A percentile compares a stretch with the other conserved stretches of the same genome.
phyloP scores from a whole-genome alignment of 805 yeast species.

The Candida odintsovae region DNA sequence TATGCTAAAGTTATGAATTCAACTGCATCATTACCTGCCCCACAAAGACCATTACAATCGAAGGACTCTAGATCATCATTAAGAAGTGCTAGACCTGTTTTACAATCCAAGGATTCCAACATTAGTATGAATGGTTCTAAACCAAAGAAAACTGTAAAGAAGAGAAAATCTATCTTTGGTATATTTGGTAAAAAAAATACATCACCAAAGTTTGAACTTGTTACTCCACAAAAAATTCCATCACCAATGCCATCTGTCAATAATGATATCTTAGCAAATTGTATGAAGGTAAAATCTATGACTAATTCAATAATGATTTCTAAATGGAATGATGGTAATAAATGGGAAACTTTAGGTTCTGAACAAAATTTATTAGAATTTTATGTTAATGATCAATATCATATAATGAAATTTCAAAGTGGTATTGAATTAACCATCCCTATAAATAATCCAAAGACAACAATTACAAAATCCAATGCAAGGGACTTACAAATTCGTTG shows the following conservation, averaged over 20 bases:
- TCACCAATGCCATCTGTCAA: slow-evolving; percentile 8
- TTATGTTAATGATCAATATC: slow-evolving; percentile 5
- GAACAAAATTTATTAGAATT: slow-evolving; percentile 15
- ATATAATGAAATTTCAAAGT: slow-evolving; percentile 9
- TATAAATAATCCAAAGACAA: slow-evolving; percentile 8
- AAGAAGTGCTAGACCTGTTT: neutral
- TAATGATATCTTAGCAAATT: neutral
- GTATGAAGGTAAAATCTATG: neutral
- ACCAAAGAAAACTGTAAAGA: slow-evolving; percentile 10
- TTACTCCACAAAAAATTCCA: slow-evolving; percentile 1
- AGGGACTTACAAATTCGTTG: slow-evolving; percentile 14
- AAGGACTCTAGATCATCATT: neutral
- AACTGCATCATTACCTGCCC: neutral
- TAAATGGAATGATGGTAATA: slow-evolving; percentile 16
- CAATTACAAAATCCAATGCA: slow-evolving; percentile 8
- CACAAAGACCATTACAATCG: neutral
- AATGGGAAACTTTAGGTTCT: slow-evolving; percentile 19
- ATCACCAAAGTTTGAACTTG: slow-evolving; percentile 22
- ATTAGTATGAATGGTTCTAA: neutral
- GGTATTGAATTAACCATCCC: neutral
- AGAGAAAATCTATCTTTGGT: slow-evolving; percentile 21
- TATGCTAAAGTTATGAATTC: neutral
- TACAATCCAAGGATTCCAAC: neutral
- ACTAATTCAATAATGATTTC: slow-evolving; percentile 10
- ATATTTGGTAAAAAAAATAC: slow-evolving; percentile 15